phyloP scores from a whole-genome alignment of 805 yeast species.

The Lipomyces chichibuensis region DNA sequence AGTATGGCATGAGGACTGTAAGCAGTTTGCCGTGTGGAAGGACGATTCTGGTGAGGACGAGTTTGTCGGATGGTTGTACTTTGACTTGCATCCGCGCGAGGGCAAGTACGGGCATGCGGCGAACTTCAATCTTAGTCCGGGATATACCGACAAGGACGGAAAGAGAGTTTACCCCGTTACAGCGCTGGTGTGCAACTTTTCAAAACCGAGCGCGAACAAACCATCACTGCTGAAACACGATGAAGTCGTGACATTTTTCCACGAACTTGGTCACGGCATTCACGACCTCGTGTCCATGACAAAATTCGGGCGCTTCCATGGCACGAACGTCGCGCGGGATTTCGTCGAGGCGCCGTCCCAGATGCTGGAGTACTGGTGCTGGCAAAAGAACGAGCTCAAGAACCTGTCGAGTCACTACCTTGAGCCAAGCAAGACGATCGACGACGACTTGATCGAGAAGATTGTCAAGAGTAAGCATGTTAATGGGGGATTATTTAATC shows the following conservation, averaged over 20 bases:
- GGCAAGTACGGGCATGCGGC: slow-evolving; percentile 92
- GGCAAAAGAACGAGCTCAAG: slow-evolving; percentile 67
- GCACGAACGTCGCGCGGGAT: slow-evolving; percentile 78
- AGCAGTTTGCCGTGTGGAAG: slow-evolving; percentile 71
- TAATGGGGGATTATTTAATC: slow-evolving; percentile 69
- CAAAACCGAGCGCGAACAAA: slow-evolving; percentile 68
- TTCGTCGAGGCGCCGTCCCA: slow-evolving; percentile 93
- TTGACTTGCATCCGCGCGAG: slow-evolving; percentile 82
- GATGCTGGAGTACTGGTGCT: slow-evolving; percentile 85
- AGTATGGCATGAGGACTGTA: slow-evolving; percentile 81
- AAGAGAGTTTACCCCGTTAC: slow-evolving; percentile 65
- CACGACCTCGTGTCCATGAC: slow-evolving; percentile 75
- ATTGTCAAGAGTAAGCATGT: slow-evolving; percentile 70
- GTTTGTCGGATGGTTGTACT: slow-evolving; percentile 77
- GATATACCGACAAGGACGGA: slow-evolving; percentile 55
- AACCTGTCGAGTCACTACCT: slow-evolving; percentile 66
- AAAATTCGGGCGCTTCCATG: slow-evolving; percentile 67
- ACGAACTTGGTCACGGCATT: slow-evolving; percentile 87
- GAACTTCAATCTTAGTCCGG: slow-evolving; percentile 68
- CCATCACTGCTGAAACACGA: slow-evolving; percentile 76
- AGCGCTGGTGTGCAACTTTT: slow-evolving; percentile 81
- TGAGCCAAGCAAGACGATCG: slow-evolving; percentile 58
- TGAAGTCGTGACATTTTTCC: slow-evolving; percentile 84
- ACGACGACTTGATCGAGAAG: slow-evolving; percentile 59
- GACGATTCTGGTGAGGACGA: slow-evolving; percentile 57